phyloP scores from a whole-genome alignment of 805 yeast species.

The Lipomyces japonicus region DNA sequence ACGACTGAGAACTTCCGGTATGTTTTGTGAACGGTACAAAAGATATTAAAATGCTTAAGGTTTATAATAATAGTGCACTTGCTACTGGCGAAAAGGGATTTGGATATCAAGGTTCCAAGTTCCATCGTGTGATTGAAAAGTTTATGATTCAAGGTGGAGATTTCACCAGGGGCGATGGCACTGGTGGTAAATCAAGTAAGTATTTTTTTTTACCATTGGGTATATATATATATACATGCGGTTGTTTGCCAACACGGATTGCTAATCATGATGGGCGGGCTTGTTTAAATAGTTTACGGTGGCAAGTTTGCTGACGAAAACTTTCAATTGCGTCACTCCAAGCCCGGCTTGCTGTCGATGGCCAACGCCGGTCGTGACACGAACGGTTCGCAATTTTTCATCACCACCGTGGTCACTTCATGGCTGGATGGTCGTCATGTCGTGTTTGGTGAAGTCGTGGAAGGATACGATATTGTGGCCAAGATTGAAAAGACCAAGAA shows the following conservation, averaged over 20 bases:
- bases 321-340: constrained; percentile 45
- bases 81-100: constrained; percentile 68
- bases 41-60: background rate
- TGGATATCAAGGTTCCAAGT: constrained; percentile 63
- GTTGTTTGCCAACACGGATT: background rate
- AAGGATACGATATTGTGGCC: constrained; percentile 79
- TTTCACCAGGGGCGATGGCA: constrained; percentile 53
- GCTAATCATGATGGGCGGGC: background rate
- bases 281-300: constrained; percentile 53
- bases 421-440: constrained; percentile 96
- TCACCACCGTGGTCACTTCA: constrained; percentile 82
- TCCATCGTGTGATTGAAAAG: constrained; percentile 65
- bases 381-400: constrained; percentile 92
- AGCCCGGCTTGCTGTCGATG: constrained; percentile 69
- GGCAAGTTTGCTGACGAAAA: constrained; percentile 72
- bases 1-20: constrained; percentile 81
- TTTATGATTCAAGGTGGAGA: constrained; percentile 91
- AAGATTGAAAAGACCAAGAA: constrained; percentile 65
- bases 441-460: constrained; percentile 88
- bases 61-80: constrained; percentile 58
- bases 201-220: background rate
- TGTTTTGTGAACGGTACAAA: background rate
- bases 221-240: background rate
- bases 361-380: constrained; percentile 68
- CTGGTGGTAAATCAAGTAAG: constrained; percentile 54